A percentile compares a stretch with the other conserved stretches of the same genome.
Evolutionary conservation across 2,329 filamentous ascomycete species (phyloP).

Genomic region (Colletotrichum paranaense): DNA sequence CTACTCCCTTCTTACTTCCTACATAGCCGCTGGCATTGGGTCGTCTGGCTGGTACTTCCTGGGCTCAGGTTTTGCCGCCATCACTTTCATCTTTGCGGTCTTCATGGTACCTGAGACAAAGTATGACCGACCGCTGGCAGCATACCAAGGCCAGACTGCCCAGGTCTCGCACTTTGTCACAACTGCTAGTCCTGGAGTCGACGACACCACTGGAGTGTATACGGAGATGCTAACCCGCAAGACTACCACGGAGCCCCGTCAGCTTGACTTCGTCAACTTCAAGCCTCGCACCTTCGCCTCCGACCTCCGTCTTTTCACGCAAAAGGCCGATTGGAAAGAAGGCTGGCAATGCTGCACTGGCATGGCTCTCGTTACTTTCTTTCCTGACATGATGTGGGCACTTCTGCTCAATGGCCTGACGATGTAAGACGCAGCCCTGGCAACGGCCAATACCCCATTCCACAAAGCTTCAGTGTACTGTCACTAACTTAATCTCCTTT

Average conservation of each 20-base stretch:
- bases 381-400: slow-evolving; percentile 55
- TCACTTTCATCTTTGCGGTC: slow-evolving; percentile 48
- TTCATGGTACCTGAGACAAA: slow-evolving; percentile 56
- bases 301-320: slow-evolving; percentile 53
- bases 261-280: slow-evolving; percentile 50
- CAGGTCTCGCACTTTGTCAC: slow-evolving; percentile 30
- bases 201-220: slow-evolving; percentile 34
- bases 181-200: slow-evolving; percentile 34
- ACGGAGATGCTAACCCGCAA: slow-evolving; percentile 32
- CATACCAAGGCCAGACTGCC: slow-evolving; percentile 47
- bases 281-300: slow-evolving; percentile 46
- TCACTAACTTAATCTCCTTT: slow-evolving; percentile 45
- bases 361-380: slow-evolving; percentile 47
- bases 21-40: slow-evolving; percentile 53
- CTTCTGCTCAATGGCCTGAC: slow-evolving; percentile 46
- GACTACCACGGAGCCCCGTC: slow-evolving; percentile 17
- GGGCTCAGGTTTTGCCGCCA: slow-evolving; percentile 47
- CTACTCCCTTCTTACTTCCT: slow-evolving; percentile 52
- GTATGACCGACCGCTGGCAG: slow-evolving; percentile 49
- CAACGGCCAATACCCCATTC: not conserved
- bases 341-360: slow-evolving; percentile 39
- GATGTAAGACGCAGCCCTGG: slow-evolving; percentile 1
- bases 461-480: slow-evolving; percentile 21
- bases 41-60: slow-evolving; percentile 56
- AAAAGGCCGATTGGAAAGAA: slow-evolving; percentile 50